Percentiles rank a stretch among this genome's conserved stretches.
These are phyloP conservation scores for Nymphaea thermarum DNA, from an alignment of 164 flowering plant genomes.

Conservation along the genomic window DNA sequence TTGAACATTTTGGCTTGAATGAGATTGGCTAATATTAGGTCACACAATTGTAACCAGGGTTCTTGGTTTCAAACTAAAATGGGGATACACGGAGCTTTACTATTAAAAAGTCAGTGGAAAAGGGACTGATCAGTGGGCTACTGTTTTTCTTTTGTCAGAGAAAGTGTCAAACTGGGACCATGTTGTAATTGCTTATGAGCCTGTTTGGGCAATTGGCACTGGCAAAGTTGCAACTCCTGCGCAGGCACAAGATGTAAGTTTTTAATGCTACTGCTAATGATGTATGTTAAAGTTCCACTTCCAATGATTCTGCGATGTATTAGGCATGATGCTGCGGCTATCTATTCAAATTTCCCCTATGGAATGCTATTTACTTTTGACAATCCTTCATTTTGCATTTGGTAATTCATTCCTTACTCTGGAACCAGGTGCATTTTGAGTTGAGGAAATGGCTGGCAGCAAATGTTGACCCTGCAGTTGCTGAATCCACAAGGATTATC, in stretches of 20 bases:
- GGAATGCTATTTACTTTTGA: neutral
- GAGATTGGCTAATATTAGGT: too few relatives aligned
- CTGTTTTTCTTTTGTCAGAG: slow-evolving; percentile 22
- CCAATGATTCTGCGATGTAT: neutral
- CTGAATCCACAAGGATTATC: slow-evolving; percentile 63
- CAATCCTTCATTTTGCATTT: neutral
- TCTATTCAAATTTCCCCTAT: neutral
- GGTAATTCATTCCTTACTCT: neutral
- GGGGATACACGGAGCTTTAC: too few relatives aligned
- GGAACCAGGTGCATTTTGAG: slow-evolving; percentile 47
- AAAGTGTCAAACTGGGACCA: slow-evolving; percentile 42
- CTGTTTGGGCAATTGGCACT: slow-evolving; percentile 95
- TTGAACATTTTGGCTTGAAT: too few relatives aligned
- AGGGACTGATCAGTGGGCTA: too few relatives aligned
- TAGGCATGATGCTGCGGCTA: neutral
- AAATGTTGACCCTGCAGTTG: slow-evolving; percentile 56
- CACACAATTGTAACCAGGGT: too few relatives aligned
- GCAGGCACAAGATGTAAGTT: slow-evolving; percentile 85
- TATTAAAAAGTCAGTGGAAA: too few relatives aligned
- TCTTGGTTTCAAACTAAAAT: too few relatives aligned
- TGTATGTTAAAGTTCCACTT: neutral
- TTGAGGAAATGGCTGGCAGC: slow-evolving; percentile 59
- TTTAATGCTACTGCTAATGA: too few relatives aligned
- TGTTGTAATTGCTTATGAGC: slow-evolving; percentile 81
- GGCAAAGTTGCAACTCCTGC: slow-evolving; percentile 90